A percentile compares a stretch with the other conserved stretches of the same genome.
Conservation (phyloP, 1,284 basidiomycete species). For the Peniophora sp. region DNA sequence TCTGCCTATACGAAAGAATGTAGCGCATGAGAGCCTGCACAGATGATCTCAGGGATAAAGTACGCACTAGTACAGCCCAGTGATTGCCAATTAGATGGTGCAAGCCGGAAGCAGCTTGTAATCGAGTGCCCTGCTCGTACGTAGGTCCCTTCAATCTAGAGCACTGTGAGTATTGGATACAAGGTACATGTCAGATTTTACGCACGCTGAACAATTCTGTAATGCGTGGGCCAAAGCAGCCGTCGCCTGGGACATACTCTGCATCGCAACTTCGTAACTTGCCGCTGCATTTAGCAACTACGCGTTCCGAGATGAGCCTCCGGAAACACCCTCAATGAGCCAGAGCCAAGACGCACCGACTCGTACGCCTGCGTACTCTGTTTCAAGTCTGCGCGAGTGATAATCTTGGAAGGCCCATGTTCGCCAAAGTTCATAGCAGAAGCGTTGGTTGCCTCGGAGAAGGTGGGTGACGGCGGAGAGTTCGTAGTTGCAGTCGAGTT, state of each 20-base stretch:
- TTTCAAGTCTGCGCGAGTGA: conserved; percentile 76
- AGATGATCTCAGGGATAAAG: conserved; percentile 8
- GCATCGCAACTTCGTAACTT: conserved; percentile 76
- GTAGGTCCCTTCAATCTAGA: conserved; percentile 69
- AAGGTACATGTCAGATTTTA: conserved; percentile 5
- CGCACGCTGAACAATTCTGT: conserved; percentile 75
- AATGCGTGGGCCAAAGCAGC: conserved; percentile 84
- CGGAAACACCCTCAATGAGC: background rate
- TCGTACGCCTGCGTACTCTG: conserved; percentile 74
- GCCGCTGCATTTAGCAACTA: conserved; percentile 77
- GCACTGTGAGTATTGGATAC: background rate
- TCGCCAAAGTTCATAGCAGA: conserved; percentile 67
- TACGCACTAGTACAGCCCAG: conserved; percentile 77
- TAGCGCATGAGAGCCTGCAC: background rate
- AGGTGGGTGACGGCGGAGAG: conserved; percentile 75
- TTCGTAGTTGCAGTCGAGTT: conserved; percentile 36
- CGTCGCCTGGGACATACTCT: conserved; percentile 80
- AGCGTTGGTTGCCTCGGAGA: conserved; percentile 72
- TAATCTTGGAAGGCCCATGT: conserved; percentile 71
- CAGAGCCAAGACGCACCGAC: conserved; percentile 43
- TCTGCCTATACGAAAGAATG: conserved; percentile 48
- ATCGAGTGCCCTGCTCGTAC: conserved; percentile 68
- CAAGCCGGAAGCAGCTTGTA: conserved; percentile 82
- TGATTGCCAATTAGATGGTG: conserved; percentile 92
- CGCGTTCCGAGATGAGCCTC: background rate